Evolutionary conservation across 257 asterid genomes (phyloP).

Genomic region (Knoxia roxburghii): DNA sequence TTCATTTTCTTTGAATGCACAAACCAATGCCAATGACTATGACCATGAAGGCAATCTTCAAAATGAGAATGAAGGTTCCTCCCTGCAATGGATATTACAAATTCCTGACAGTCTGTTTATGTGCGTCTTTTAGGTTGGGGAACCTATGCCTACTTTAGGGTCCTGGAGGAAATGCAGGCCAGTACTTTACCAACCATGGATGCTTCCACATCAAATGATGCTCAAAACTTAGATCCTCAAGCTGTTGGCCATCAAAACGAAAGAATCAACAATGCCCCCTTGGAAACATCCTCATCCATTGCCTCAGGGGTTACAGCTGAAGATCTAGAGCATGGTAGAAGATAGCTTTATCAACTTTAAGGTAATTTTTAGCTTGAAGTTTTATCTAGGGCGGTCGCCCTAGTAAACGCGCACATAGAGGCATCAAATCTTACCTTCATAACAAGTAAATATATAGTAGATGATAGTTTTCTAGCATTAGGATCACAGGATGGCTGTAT

Average conservation of each 20-base stretch:
- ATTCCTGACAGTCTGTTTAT: neutral
- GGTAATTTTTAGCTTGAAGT: neutral
- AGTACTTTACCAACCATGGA: neutral
- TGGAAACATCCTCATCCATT: conserved; percentile 15
- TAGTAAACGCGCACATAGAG: neutral
- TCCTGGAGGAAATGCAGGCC: conserved; percentile 40
- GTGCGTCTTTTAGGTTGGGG: conserved; percentile 53
- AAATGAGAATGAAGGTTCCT: neutral
- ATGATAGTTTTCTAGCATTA: neutral
- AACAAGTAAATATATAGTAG: neutral
- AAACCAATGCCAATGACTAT: too few species aligned
- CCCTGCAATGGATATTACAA: neutral
- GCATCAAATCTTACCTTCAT: conserved; percentile 6
- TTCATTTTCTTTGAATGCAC: neutral
- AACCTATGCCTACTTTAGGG: conserved; percentile 47
- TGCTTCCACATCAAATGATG: conserved; percentile 11
- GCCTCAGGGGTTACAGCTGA: conserved; percentile 25
- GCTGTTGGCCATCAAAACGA: conserved; percentile 32
- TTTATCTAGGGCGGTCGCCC: neutral
- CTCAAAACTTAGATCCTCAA: conserved; percentile 19
- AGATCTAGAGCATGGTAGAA: conserved; percentile 60
- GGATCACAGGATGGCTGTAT: neutral
- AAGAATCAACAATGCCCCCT: conserved; percentile 21
- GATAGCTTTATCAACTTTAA: conserved; percentile 14
- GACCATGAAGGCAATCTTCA: neutral